A percentile compares a stretch with the other conserved stretches of the same genome.
phyloP scores from a whole-genome alignment of 106 monocot genomes.

The Chionographis japonica region DNA sequence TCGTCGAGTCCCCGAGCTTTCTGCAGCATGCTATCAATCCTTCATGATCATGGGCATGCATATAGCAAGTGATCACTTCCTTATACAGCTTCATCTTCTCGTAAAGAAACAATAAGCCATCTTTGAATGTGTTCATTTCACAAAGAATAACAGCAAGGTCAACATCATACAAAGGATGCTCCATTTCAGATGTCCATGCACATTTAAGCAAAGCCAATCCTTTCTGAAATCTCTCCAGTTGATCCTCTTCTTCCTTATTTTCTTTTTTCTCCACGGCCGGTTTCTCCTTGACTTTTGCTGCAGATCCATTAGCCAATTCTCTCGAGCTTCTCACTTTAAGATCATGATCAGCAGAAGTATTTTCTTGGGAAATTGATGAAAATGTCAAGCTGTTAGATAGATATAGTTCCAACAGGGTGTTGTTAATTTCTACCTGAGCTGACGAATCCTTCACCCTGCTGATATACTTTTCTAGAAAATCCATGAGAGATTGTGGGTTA shows the following conservation, averaged over 20 bases:
- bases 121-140: slow-evolving; percentile 79
- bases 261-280: slow-evolving; percentile 14
- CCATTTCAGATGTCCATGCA: slow-evolving; percentile 82
- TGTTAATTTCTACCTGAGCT: slow-evolving; percentile 85
- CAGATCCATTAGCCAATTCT: slow-evolving; percentile 38
- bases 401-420: slow-evolving; percentile 89
- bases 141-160: slow-evolving; percentile 93
- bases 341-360: slow-evolving; percentile 16
- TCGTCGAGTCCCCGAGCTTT: slow-evolving; percentile 72
- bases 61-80: slow-evolving; percentile 90
- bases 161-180: slow-evolving; percentile 83
- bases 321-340: slow-evolving; percentile 20
- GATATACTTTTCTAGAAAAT: slow-evolving; percentile 84
- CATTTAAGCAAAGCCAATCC: slow-evolving; percentile 73
- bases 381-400: slow-evolving; percentile 62
- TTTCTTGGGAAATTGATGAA: slow-evolving; percentile 71
- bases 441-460: slow-evolving; percentile 64
- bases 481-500: slow-evolving; percentile 74
- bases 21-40: slow-evolving; percentile 92
- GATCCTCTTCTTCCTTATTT: slow-evolving; percentile 26
- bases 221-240: slow-evolving; percentile 54
- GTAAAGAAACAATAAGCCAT: slow-evolving; percentile 81
- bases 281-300: slow-evolving; percentile 23
- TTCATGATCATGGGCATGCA: slow-evolving; percentile 86
- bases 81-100: slow-evolving; percentile 96